phyloP scores from a whole-genome alignment of 2,329 filamentous ascomycete genomes.

The Stachybotrys elegans region DNA sequence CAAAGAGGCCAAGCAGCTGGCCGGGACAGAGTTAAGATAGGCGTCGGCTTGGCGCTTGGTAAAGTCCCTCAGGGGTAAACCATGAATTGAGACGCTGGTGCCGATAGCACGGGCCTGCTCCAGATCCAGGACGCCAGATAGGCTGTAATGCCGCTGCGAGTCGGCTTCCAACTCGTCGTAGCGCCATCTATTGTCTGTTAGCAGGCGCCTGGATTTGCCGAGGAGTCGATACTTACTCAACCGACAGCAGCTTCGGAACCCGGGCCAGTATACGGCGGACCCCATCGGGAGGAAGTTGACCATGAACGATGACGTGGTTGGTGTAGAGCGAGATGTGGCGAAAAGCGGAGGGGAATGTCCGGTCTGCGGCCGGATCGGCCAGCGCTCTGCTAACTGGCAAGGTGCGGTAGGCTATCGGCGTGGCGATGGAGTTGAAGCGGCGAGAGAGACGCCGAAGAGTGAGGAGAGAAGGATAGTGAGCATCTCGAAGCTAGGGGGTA shows the following conservation, averaged over 20 bases:
- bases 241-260: slow-evolving; percentile 29
- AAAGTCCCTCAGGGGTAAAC: slow-evolving; percentile 34
- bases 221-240: slow-evolving; percentile 27
- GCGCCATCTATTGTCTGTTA: slow-evolving; percentile 28
- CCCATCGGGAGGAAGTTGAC: slow-evolving; percentile 31
- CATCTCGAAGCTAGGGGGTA: slow-evolving; percentile 29
- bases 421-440: slow-evolving; percentile 34
- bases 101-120: slow-evolving; percentile 20
- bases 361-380: slow-evolving; percentile 26
- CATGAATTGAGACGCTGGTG: slow-evolving; percentile 33
- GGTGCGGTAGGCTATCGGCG: slow-evolving; percentile 35
- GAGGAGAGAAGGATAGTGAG: slow-evolving; percentile 27
- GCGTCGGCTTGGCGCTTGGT: slow-evolving; percentile 25
- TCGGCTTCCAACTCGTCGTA: slow-evolving; percentile 26
- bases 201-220: not conserved
- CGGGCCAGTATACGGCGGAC: slow-evolving; percentile 29
- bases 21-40: slow-evolving; percentile 33
- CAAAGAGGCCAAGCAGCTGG: slow-evolving; percentile 32
- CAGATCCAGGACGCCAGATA: slow-evolving; percentile 31
- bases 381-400: slow-evolving; percentile 32
- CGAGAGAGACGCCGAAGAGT: slow-evolving; percentile 31
- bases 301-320: slow-evolving; percentile 33
- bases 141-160: slow-evolving; percentile 24
- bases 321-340: slow-evolving; percentile 32
- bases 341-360: slow-evolving; percentile 24